phyloP scores from a whole-genome alignment of 495 filamentous ascomycete genomes.

The Massariosphaeria phaeospora region DNA sequence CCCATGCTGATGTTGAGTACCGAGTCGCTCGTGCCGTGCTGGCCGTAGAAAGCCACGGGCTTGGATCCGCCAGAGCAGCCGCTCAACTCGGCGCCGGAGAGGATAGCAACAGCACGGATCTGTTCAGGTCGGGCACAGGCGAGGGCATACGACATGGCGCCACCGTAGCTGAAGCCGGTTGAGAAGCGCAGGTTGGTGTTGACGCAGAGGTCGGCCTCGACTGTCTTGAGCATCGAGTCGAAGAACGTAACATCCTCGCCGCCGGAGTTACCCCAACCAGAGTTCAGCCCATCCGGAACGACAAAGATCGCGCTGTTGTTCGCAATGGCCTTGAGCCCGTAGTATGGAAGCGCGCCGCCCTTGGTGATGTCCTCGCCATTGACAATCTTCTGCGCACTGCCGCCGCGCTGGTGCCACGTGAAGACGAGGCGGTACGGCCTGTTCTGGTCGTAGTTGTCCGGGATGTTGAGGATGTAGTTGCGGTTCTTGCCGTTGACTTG shows the following conservation, averaged over 20 bases:
- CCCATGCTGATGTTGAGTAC: conserved; percentile 42
- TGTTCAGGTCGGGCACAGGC: conserved; percentile 44
- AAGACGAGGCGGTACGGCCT: conserved; percentile 44
- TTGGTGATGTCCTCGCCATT: conserved; percentile 35
- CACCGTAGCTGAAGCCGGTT: conserved; percentile 50
- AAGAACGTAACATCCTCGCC: conserved; percentile 47
- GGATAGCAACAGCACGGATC: conserved; percentile 45
- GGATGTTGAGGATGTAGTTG: conserved; percentile 42
- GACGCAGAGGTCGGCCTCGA: conserved; percentile 46
- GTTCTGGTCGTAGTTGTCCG: conserved; percentile 42
- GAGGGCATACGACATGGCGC: conserved; percentile 47
- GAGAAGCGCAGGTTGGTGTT: conserved; percentile 46
- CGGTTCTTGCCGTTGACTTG: conserved; percentile 9
- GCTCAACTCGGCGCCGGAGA: conserved; percentile 44
- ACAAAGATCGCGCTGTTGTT: conserved; percentile 44
- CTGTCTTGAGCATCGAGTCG: conserved; percentile 38
- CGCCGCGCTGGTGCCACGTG: conserved; percentile 43
- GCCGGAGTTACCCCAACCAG: conserved; percentile 45
- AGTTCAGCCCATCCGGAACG: conserved; percentile 43
- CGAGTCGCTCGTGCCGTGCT: conserved; percentile 43
- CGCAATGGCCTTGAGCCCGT: conserved; percentile 41
- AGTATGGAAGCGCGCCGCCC: conserved; percentile 35
- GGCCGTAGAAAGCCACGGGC: conserved; percentile 45
- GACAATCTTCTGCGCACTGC: conserved; percentile 39
- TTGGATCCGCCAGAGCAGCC: conserved; percentile 42